Conservation (phyloP, 2,329 filamentous ascomycete genomes). For the Niveomyces coronatus region DNA sequence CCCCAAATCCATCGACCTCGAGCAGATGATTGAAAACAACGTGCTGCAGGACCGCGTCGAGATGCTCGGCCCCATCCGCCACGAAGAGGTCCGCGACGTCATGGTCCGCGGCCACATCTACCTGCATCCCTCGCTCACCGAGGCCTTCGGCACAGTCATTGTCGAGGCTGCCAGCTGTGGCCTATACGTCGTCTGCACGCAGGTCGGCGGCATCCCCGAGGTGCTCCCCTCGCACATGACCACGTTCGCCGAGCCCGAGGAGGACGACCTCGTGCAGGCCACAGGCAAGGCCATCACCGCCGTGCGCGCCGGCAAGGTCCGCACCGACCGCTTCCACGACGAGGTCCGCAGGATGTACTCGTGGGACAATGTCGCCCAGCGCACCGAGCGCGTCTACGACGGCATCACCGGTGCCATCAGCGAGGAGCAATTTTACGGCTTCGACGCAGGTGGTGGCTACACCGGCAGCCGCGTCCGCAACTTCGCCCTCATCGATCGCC, state of each 20-base stretch:
- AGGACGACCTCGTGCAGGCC: constrained; percentile 84
- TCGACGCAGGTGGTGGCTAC: constrained; percentile 57
- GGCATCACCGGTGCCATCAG: constrained; percentile 80
- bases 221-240: constrained; percentile 96
- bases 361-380: constrained; percentile 89
- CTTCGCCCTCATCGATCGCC: constrained; percentile 84
- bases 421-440: constrained; percentile 82
- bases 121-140: constrained; percentile 86
- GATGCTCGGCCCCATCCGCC: constrained; percentile 81
- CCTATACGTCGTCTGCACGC: constrained; percentile 90
- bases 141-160: constrained; percentile 95
- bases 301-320: constrained; percentile 74
- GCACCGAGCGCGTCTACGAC: constrained; percentile 91
- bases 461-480: constrained; percentile 66
- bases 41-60: constrained; percentile 89
- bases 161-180: constrained; percentile 95
- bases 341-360: constrained; percentile 98
- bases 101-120: constrained; percentile 98
- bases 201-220: constrained; percentile 93
- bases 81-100: constrained; percentile 93
- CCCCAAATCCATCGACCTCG: constrained; percentile 92
- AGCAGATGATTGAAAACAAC: constrained; percentile 95
- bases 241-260: constrained; percentile 90
- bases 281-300: constrained; percentile 83
- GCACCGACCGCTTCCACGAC: constrained; percentile 90